Evolutionary conservation across 2,329 filamentous ascomycete species (phyloP).

Genomic region (Mycosphaerella sp.): DNA sequence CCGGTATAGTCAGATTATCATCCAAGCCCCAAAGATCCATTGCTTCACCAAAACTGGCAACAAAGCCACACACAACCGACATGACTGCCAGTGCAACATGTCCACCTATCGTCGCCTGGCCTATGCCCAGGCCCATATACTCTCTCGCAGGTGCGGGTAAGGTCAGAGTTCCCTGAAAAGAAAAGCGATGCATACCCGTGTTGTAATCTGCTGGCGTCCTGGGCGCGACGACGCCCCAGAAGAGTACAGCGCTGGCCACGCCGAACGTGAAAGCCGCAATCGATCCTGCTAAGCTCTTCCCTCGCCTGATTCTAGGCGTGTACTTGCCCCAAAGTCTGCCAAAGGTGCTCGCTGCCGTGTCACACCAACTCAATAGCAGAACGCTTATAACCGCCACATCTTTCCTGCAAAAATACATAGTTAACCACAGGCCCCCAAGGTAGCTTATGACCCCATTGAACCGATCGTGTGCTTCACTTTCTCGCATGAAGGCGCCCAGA

Average conservation of each 20-base stretch:
- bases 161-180: slow-evolving; percentile 72
- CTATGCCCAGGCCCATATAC: slow-evolving; percentile 55
- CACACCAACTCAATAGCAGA: slow-evolving; percentile 91
- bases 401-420: slow-evolving; percentile 83
- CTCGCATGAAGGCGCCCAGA: slow-evolving; percentile 89
- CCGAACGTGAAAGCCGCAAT: slow-evolving; percentile 77
- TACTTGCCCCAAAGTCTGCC: slow-evolving; percentile 84
- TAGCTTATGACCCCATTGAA: slow-evolving; percentile 99
- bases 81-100: slow-evolving; percentile 68
- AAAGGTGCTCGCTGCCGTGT: slow-evolving; percentile 93
- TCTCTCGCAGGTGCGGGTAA: slow-evolving; percentile 58
- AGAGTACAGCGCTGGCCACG: slow-evolving; percentile 72
- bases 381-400: slow-evolving; percentile 87
- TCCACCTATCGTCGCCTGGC: slow-evolving; percentile 60
- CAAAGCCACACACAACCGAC: slow-evolving; percentile 80
- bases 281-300: slow-evolving; percentile 88
- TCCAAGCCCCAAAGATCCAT: slow-evolving; percentile 91
- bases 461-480: slow-evolving; percentile 77
- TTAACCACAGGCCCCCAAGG: slow-evolving; percentile 80
- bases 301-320: slow-evolving; percentile 74
- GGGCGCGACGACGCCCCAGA: slow-evolving; percentile 83
- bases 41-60: slow-evolving; percentile 83
- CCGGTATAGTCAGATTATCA: slow-evolving; percentile 94
- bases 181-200: slow-evolving; percentile 55
- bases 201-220: slow-evolving; percentile 32